Conservation (phyloP, 1,139 yeast species). For the Taphrina confusa region DNA sequence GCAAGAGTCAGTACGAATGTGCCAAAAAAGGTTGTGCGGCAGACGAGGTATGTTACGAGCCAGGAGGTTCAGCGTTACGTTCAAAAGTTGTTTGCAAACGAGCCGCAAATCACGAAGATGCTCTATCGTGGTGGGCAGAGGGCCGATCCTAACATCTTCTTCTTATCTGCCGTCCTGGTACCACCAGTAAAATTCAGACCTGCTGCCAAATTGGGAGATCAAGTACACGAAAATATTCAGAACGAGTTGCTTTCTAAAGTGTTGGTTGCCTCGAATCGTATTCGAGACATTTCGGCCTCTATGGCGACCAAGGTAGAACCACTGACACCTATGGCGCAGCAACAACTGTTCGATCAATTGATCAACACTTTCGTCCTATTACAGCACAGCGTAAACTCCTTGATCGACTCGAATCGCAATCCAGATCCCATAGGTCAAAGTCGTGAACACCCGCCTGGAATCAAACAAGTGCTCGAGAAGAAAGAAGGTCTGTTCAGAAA, state of each 20-base stretch:
- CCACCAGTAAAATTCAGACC: slow-evolving; percentile 96
- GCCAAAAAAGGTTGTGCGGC: slow-evolving; percentile 1
- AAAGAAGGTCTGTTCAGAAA: slow-evolving; percentile 98
- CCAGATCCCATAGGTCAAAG: slow-evolving; percentile 62
- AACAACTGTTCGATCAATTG: slow-evolving; percentile 63
- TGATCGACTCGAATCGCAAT: slow-evolving; percentile 87
- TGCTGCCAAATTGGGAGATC: slow-evolving; percentile 96
- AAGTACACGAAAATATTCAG: slow-evolving; percentile 90
- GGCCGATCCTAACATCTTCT: slow-evolving; percentile 77
- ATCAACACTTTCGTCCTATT: slow-evolving; percentile 94
- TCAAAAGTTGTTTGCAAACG: slow-evolving; percentile 62
- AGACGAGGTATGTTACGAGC: slow-evolving; percentile 25
- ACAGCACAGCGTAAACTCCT: slow-evolving; percentile 93
- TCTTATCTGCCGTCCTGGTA: slow-evolving; percentile 80
- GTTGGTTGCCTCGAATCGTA: slow-evolving; percentile 73
- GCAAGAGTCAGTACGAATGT: slow-evolving; percentile 68
- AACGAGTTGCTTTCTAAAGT: slow-evolving; percentile 82
- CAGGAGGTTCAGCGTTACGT: slow-evolving; percentile 26
- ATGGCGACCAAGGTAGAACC: slow-evolving; percentile 48
- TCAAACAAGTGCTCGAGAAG: slow-evolving; percentile 96
- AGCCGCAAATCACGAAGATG: slow-evolving; percentile 61
- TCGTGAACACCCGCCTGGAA: slow-evolving; percentile 84
- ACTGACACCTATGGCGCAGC: slow-evolving; percentile 71
- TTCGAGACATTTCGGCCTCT: slow-evolving; percentile 71
- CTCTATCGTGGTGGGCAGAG: slow-evolving; percentile 39